Evolutionary conservation across 352 stramenopile genomes (phyloP).

Genomic region (Phytophthora vignae): DNA sequence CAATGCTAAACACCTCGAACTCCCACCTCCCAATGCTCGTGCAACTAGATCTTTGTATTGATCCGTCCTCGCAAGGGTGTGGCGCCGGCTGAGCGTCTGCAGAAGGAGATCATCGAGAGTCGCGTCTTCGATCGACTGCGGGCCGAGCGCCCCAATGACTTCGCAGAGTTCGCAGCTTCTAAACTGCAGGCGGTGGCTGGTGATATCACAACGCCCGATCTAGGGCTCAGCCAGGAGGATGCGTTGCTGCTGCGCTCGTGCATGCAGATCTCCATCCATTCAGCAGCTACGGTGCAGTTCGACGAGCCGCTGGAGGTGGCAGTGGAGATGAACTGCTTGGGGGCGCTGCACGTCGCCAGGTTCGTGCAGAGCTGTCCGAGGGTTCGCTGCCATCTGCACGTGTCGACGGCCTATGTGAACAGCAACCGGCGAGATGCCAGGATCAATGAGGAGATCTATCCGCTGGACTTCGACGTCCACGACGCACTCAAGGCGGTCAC

Average conservation of each 20-base stretch:
- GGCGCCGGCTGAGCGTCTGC: constrained; percentile 51
- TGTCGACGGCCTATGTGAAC: constrained; percentile 89
- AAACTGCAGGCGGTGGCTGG: constrained; percentile 75
- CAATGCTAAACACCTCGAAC: constrained; percentile 1
- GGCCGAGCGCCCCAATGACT: constrained; percentile 54
- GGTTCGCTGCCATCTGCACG: constrained; percentile 74
- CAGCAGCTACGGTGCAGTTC: constrained; percentile 88
- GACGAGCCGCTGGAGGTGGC: constrained; percentile 88
- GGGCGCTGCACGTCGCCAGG: constrained; percentile 66
- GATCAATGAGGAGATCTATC: constrained; percentile 80
- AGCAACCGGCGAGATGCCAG: constrained; percentile 73
- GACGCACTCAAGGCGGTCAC: constrained; percentile 68
- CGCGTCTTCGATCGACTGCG: constrained; percentile 79
- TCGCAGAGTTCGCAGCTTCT: constrained; percentile 51
- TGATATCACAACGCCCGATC: constrained; percentile 71
- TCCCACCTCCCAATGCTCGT: neutral
- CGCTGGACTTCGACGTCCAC: constrained; percentile 85
- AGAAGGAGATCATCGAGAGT: constrained; percentile 83
- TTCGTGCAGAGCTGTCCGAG: constrained; percentile 66
- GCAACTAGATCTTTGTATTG: constrained; percentile 71
- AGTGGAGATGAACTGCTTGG: constrained; percentile 87
- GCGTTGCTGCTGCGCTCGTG: constrained; percentile 45
- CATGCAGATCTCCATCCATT: constrained; percentile 84
- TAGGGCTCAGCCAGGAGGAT: constrained; percentile 65
- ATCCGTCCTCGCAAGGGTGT: constrained; percentile 83